phyloP scores from a whole-genome alignment of 176 grass and related monocot genomes.

The Rhynchospora breviuscula region DNA sequence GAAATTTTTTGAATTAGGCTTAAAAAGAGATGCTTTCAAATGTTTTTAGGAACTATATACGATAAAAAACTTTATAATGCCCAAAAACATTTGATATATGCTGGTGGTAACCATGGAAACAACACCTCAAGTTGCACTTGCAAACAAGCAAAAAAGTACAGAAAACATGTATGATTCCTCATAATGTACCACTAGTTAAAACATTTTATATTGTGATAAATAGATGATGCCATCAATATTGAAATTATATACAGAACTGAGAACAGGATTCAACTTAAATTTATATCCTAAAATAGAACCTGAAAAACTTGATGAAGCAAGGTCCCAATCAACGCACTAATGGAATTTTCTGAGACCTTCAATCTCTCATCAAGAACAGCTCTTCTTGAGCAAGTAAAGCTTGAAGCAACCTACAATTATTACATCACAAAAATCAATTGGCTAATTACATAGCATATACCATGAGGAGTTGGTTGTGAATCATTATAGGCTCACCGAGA shows the following conservation, averaged over 20 bases:
- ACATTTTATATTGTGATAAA: background rate
- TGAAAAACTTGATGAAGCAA: conserved; percentile 99
- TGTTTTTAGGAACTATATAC: background rate
- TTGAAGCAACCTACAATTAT: conserved; percentile 82
- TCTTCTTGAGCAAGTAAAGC: conserved; percentile 88
- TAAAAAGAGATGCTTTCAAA: background rate
- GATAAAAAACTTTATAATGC: background rate
- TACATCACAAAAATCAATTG: background rate
- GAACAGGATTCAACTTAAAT: background rate
- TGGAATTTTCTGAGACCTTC: conserved; percentile 72
- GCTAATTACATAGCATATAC: background rate
- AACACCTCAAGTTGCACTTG: background rate
- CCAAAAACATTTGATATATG: background rate
- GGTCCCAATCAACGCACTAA: conserved; percentile 72
- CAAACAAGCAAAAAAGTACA: conserved; percentile 20
- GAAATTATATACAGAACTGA: background rate
- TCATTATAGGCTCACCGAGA: background rate
- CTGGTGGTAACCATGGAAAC: background rate
- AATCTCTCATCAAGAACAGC: conserved; percentile 85
- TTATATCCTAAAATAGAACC: conserved; percentile 34
- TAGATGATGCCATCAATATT: background rate
- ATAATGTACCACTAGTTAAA: background rate
- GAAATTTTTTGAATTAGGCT: no score
- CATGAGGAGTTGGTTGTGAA: background rate
- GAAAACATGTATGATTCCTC: background rate